phyloP scores from a whole-genome alignment of 257 asterid species.

The Jaltomata sinuosa region DNA sequence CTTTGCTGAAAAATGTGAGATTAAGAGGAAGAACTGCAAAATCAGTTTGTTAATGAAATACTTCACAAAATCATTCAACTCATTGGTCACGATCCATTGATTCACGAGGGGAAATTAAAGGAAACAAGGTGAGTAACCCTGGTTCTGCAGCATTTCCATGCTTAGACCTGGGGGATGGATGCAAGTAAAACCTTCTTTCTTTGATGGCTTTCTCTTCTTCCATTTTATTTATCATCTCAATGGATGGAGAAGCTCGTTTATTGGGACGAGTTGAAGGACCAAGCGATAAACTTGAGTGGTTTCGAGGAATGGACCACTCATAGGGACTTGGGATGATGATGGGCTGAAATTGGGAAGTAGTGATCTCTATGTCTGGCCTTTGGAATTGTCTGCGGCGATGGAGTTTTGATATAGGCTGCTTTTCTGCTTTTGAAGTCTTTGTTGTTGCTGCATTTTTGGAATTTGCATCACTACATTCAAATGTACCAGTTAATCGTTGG shows the following conservation, averaged over 20 bases:
- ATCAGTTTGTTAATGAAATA: neutral
- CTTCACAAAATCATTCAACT: neutral
- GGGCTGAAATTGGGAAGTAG: conserved; percentile 3
- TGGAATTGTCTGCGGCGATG: conserved; percentile 10
- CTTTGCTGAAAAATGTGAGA: neutral
- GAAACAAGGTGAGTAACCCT: conserved; percentile 31
- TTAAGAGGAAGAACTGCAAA: neutral
- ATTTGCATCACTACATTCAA: neutral
- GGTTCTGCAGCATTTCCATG: conserved; percentile 13
- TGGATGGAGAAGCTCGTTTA: conserved; percentile 15
- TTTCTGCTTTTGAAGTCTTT: neutral
- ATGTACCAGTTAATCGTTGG: conserved; percentile 32
- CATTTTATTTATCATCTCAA: neutral
- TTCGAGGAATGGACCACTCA: neutral
- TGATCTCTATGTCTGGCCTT: conserved; percentile 17
- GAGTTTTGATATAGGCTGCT: neutral
- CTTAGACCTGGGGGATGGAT: conserved; percentile 19
- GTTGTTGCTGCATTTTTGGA: conserved; percentile 5
- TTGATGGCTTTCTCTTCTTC: conserved; percentile 29
- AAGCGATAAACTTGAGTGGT: neutral
- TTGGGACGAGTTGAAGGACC: neutral
- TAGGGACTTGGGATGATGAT: neutral
- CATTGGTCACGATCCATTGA: neutral
- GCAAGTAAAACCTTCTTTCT: conserved; percentile 24
- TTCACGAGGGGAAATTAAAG: conserved; percentile 12